Conservation (phyloP, 768 basidiomycete species). For the Kwoniella sp. region DNA sequence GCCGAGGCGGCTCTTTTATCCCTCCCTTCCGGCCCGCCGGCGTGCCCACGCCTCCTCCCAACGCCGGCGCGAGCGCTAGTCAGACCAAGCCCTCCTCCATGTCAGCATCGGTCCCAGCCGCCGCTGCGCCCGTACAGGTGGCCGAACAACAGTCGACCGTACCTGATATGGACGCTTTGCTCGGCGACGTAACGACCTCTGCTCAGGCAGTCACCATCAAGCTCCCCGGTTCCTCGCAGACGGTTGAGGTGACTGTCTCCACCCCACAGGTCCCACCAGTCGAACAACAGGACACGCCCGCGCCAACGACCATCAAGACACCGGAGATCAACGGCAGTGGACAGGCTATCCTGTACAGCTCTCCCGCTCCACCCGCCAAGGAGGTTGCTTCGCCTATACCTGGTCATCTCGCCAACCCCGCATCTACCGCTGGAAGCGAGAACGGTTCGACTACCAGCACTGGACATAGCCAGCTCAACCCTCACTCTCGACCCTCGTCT, state of each 20-base stretch:
- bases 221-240: conserved; percentile 22
- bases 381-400: not conserved
- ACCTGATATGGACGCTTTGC: conserved; percentile 26
- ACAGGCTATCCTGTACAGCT: conserved; percentile 9
- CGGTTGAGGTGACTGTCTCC: conserved; percentile 7
- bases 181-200: conserved; percentile 16
- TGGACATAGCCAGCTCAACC: conserved; percentile 6
- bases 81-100: conserved; percentile 1
- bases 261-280: not conserved
- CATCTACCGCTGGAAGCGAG: conserved; percentile 10
- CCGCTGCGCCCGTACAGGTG: not conserved
- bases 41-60: not conserved
- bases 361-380: conserved; percentile 2
- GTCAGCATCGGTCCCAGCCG: not conserved
- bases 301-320: not conserved
- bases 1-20: conserved; percentile 17
- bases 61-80: not conserved
- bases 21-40: conserved; percentile 11
- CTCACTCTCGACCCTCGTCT: not conserved
- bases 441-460: conserved; percentile 24
- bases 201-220: conserved; percentile 23
- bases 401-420: not conserved
- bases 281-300: not conserved
- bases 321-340: conserved; percentile 9
- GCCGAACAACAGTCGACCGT: conserved; percentile 22